Conservation (phyloP, 441 rosid genomes). For the Flueggea neowawraea region DNA sequence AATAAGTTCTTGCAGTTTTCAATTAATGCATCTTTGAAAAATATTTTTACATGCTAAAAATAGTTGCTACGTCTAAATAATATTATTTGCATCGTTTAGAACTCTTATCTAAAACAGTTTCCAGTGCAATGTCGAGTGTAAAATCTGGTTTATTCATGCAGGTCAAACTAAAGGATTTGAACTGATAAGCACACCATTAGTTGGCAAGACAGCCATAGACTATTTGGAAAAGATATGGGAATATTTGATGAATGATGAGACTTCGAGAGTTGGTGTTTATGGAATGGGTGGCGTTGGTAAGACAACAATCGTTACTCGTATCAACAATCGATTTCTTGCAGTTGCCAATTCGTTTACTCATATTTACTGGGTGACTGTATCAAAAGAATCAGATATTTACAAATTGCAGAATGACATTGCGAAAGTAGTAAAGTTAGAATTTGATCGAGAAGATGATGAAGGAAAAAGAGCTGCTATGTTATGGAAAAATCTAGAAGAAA, state of each 20-base stretch:
- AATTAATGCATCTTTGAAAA: no score
- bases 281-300: slow-evolving; percentile 17
- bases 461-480: slow-evolving; percentile 9
- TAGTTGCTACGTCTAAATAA: no score
- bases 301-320: background rate
- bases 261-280: slow-evolving; percentile 9
- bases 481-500: background rate
- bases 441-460: background rate
- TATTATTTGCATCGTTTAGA: no score
- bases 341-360: background rate
- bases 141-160: no score
- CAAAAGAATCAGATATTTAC: slow-evolving; percentile 4
- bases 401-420: slow-evolving; percentile 12
- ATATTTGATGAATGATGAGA: slow-evolving; percentile 1
- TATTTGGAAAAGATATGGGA: background rate
- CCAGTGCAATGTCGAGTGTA: no score
- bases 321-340: slow-evolving; percentile 3
- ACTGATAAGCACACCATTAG: background rate
- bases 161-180: no score
- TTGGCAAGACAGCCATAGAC: background rate
- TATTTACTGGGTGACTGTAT: slow-evolving; percentile 5
- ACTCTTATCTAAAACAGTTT: no score
- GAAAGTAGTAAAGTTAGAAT: background rate
- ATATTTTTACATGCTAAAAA: no score
- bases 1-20: no score